Conservation (phyloP, 208 protist species). For the Leishmania gerbilli region DNA sequence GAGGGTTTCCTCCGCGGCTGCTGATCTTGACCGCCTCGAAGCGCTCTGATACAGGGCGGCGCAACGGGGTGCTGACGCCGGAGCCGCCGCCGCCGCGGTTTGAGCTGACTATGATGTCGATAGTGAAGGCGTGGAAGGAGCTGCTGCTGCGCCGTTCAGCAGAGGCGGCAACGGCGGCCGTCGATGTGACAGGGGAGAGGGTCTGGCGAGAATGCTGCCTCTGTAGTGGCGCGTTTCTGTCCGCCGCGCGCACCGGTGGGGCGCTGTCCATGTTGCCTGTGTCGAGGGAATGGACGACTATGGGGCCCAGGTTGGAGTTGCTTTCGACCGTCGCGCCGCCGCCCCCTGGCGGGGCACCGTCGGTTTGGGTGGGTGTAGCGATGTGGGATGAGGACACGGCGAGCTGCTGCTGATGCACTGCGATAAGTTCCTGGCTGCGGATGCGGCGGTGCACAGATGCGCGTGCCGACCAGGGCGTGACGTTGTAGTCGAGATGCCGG, state of each 20-base stretch:
- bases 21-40: constrained; percentile 28
- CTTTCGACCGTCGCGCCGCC: neutral
- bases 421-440: constrained; percentile 31
- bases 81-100: constrained; percentile 5
- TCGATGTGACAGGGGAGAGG: neutral
- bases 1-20: neutral
- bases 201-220: neutral
- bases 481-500: constrained; percentile 47
- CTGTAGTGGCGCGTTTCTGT: neutral
- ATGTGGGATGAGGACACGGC: constrained; percentile 9
- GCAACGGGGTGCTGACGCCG: constrained; percentile 27
- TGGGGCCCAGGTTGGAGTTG: constrained; percentile 1
- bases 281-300: neutral
- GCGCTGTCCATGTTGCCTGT: neutral
- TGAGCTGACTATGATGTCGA: constrained; percentile 12
- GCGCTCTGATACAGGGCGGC: constrained; percentile 41
- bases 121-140: constrained; percentile 7
- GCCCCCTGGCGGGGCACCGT: neutral
- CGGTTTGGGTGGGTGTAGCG: constrained; percentile 12
- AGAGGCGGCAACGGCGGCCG: neutral
- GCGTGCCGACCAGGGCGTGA: constrained; percentile 45
- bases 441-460: constrained; percentile 35
- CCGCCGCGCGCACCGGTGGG: neutral
- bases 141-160: constrained; percentile 8
- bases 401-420: constrained; percentile 24